Base-by-base conservation (phyloP, 768 basidiomycete genomes). In the Rhizopogon vesiculosus region DNA sequence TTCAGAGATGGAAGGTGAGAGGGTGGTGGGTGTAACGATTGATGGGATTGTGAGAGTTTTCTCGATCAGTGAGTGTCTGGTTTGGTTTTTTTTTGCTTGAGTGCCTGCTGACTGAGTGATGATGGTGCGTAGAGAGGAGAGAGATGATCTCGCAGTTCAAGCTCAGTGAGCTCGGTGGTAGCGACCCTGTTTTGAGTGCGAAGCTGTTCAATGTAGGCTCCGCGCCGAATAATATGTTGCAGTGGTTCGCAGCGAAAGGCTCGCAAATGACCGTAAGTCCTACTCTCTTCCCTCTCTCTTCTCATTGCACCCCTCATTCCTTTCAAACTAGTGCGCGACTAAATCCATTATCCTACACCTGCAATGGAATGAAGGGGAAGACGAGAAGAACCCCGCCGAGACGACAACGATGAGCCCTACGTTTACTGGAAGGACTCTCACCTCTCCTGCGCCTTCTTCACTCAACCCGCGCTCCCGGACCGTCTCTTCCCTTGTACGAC, bases 91-190 rank as follows among this genome's bases (percentile, higher is more conserved):
- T 15, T 28, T 25, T 52, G 8, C 52, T 79, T 78, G 73, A 31
- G 7, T 9, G 52, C 50, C 28, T 44, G 19, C 19, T 67, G 41
- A 25, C 25, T 25, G 25, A 4, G 25, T 25, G 25, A 25, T 25
- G 4, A 69, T 44, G 9, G 29, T 7, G 15, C 8, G 12, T 51
- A 83, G 81, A 72, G 29, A 80, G 86, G 33, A 74, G 91, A 57
- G 91, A 94, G 70, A 95, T 96, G 93, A 81, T 95, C 12, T 91
- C 89, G 7, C 92, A 94, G 66, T 94, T 93, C 77, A 93, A 87
- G 68, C 76, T 96, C 43, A 83, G 85, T 2, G 90, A 93, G 56
- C 72, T 96, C 43, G 89, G 85, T 18, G 83, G 72, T 0, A 71
- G 80, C 0, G 87, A 93, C 67, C 85, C 87, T 16, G 73, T 81